Evolutionary conservation across 2,329 filamentous ascomycete genomes (phyloP), one percentile per base, ranked within the genome.

Genomic region (Coleophoma eucalyptorum): DNA sequence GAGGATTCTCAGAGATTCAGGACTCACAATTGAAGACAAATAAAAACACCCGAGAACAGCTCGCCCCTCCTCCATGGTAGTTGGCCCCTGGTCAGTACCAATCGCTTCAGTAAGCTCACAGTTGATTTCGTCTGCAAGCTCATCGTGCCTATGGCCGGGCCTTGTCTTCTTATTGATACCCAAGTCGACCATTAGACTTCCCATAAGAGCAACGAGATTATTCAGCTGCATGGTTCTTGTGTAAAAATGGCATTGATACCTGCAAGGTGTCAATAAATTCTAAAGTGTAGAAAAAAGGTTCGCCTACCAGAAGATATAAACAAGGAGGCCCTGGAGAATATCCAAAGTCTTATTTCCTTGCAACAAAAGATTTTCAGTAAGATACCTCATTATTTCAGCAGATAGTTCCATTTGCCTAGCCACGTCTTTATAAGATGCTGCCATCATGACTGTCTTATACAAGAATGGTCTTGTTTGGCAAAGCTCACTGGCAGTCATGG

Each of bases 21-120:
- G 26, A 26, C 26, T 26, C 26, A 26, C 26, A 26, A 26, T 8
- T 6, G 26, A 66, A 48, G 60, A 62, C 15, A 67, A 52, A 16
- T 63, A 42, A 45, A 64, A 67, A 51, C 63, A 67, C n/a, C 57
- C 64, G 5, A 68, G 49, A n/a, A 67, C 54, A 21, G 62, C 62
- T 18, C 64, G 57, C 43, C 65, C 58, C 45, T 53, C 55, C 35
- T 65, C 63, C 26, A 64, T 48, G 19, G 50, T 42, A 4, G 48
- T 46, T 32, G 43, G 19, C 11, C 20, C n/a, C 16, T 43, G 41
- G 15, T 6, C 10, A 6, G 16, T 4, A 44, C 20, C 21, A 12
- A n/a, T 15, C 31, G 4, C 34, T 32, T 38, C 47, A 32, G 43
- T 43, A 43, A 47, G 33, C 31, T 38, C 37, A 42, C 6, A n/a